Conservation (phyloP, 768 basidiomycete species). For the Gautieria morchelliformis region DNA sequence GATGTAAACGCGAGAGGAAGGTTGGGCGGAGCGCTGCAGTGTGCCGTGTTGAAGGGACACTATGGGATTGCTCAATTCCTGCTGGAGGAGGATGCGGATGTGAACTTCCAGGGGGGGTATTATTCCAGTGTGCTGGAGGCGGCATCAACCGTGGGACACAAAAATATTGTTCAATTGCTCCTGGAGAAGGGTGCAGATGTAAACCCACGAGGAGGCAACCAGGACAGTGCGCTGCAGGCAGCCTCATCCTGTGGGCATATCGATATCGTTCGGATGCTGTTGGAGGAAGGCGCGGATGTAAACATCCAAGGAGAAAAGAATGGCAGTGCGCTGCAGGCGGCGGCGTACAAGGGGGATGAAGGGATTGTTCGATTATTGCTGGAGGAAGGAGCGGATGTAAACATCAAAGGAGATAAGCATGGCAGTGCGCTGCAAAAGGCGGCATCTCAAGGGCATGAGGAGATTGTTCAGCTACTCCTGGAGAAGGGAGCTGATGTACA, state of each 20-base stretch:
- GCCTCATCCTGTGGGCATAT: not conserved
- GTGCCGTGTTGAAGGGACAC: not conserved
- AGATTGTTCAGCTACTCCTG: not conserved
- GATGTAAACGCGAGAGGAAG: too few relatives aligned
- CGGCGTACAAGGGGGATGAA: not conserved
- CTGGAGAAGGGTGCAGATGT: conserved; percentile 10
- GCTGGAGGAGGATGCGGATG: conserved; percentile 7
- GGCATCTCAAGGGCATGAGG: not conserved
- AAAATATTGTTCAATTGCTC: not conserved
- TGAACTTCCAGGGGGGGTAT: conserved; percentile 2
- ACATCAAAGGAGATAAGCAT: not conserved
- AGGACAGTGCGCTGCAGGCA: not conserved
- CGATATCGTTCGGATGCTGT: not conserved
- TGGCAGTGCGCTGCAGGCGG: conserved; percentile 6
- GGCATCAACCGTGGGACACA: not conserved
- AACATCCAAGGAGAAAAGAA: conserved; percentile 4
- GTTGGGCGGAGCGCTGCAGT: not conserved
- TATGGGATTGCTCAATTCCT: not conserved
- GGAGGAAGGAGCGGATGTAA: conserved; percentile 9
- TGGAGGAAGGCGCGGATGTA: conserved; percentile 3
- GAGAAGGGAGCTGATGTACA: conserved; percentile 4
- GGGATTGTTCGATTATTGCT: conserved; percentile 3
- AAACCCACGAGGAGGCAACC: conserved; percentile 1
- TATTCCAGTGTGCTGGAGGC: not conserved
- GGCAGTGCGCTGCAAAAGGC: not conserved